Base-by-base conservation (phyloP, 2,329 filamentous ascomycete species). In the Fusarium pilosicola region DNA sequence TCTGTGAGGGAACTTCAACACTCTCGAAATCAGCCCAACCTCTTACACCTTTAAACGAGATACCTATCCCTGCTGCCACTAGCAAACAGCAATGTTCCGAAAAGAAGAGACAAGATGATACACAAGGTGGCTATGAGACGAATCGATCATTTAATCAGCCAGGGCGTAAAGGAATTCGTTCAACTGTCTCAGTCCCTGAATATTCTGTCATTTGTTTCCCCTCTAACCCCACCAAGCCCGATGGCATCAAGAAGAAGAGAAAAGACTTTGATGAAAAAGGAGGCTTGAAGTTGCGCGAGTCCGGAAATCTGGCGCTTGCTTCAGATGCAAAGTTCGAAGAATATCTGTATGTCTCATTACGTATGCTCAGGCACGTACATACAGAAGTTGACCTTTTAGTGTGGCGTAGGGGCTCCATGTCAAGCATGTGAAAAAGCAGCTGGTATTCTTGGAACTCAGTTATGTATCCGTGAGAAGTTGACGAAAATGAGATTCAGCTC, bases 401-500 rank as follows among this genome's bases (percentile, higher is more conserved):
- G 77, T 58, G 76, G 77, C 7, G 55, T 73, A 52, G 77, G 77
- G 26, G 72, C 72, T 20, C 77, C 77, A 28, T 79, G 77, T 41
- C 68, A 66, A 32, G 75, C 70, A 55, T 79, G 77, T 22, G 61
- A 76, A 55, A 76, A 70, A 59, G 69, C 75, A 46, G 77, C 77
- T 20, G 77, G 77, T 8, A 62, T 76, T 32, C 74, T 79, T 48
- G 77, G 77, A 24, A 44, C 51, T 32, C 74, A 79, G 51, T 36
- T 79, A 28, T 79, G 77, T 48, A 78, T 77, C 46, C 71, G 77
- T 7, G 76, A 78, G 39, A 78, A 73, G 58, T 70, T 79, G 45
- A 79, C 74, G 24, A 79, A 78, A 48, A 77, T 79, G 74, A 70
- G 77, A 13, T 79, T 79, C 66, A 77, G 75, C 59, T 74, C 76